A percentile compares a stretch with the other conserved stretches of the same genome.
phyloP scores from a whole-genome alignment of 768 basidiomycete genomes.

The Dioszegia crocea region DNA sequence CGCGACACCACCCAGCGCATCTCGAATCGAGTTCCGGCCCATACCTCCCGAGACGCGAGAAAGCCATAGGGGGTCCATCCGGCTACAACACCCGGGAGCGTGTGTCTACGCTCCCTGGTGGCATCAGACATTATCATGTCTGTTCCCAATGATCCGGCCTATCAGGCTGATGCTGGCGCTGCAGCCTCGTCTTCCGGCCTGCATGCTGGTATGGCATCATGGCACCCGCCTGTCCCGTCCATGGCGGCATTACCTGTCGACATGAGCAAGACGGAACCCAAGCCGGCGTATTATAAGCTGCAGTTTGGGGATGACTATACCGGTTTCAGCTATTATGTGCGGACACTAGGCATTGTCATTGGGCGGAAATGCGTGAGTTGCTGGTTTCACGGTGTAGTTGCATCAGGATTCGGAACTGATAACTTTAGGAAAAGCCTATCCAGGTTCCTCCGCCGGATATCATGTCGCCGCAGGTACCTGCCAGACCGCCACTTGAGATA shows the following conservation, averaged over 20 bases:
- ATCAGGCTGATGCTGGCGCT: not conserved
- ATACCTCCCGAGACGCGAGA: too few relatives aligned
- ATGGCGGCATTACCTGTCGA: conserved; percentile 44
- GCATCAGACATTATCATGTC: not conserved
- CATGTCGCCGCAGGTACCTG: conserved; percentile 10
- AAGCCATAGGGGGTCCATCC: too few relatives aligned
- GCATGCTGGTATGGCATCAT: conserved; percentile 16
- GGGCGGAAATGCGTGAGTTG: conserved; percentile 60
- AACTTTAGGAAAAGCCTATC: conserved; percentile 4
- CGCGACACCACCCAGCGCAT: too few relatives aligned
- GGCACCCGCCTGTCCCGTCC: conserved; percentile 38
- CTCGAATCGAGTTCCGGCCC: too few relatives aligned
- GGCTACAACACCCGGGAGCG: not conserved
- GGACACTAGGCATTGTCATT: conserved; percentile 89
- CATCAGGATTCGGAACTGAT: conserved; percentile 4
- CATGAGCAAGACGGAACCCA: conserved; percentile 44
- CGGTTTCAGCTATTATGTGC: conserved; percentile 93
- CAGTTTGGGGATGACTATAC: conserved; percentile 47
- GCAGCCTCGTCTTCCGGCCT: conserved; percentile 1
- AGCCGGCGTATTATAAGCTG: conserved; percentile 48
- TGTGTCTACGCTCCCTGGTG: not conserved
- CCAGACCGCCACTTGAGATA: conserved; percentile 5
- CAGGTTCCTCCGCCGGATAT: conserved; percentile 13
- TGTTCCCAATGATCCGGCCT: not conserved
- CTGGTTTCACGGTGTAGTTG: too few relatives aligned